These are phyloP conservation scores for Capsella bursapastoris DNA, from an alignment of 345 rosid genomes.

Conservation along the genomic window DNA sequence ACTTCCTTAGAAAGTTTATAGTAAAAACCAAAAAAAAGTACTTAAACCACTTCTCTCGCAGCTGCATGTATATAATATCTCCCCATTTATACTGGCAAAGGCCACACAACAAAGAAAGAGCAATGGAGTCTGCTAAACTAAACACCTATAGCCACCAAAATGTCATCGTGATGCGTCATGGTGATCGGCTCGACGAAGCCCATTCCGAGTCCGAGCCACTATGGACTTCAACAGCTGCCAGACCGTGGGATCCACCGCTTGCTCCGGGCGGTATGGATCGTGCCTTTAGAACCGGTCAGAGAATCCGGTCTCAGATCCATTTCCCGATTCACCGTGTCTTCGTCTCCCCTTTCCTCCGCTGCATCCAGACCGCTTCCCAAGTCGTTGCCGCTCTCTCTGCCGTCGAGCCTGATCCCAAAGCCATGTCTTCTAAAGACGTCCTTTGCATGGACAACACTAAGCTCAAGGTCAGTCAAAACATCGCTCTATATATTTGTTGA, in stretches of 20 bases:
- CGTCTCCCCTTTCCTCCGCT: slow-evolving; percentile 86
- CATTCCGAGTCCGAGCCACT: slow-evolving; percentile 51
- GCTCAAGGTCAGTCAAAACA: slow-evolving; percentile 57
- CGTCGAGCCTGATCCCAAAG: slow-evolving; percentile 34
- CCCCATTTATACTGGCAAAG: background rate
- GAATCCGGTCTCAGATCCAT: slow-evolving; percentile 44
- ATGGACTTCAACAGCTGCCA: slow-evolving; percentile 58
- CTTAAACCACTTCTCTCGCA: background rate
- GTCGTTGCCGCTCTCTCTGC: slow-evolving; percentile 58
- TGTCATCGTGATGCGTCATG: slow-evolving; percentile 87
- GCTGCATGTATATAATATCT: background rate
- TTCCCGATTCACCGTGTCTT: slow-evolving; percentile 77
- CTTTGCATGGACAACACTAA: slow-evolving; percentile 49
- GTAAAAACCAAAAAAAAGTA: background rate
- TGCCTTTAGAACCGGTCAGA: slow-evolving; percentile 58
- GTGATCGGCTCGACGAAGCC: slow-evolving; percentile 67
- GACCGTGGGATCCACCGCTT: slow-evolving; percentile 86
- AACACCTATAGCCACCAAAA: slow-evolving; percentile 48
- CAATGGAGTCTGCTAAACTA: slow-evolving; percentile 32
- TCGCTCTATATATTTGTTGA: background rate
- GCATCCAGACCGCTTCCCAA: slow-evolving; percentile 74
- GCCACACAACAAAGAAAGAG: slow-evolving; percentile 22
- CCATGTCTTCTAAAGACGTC: slow-evolving; percentile 38
- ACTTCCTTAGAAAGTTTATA: background rate
- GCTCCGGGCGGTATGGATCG: slow-evolving; percentile 52